Evolutionary conservation across 2,329 filamentous ascomycete species (phyloP).

Genomic region (Shiraia sp.): DNA sequence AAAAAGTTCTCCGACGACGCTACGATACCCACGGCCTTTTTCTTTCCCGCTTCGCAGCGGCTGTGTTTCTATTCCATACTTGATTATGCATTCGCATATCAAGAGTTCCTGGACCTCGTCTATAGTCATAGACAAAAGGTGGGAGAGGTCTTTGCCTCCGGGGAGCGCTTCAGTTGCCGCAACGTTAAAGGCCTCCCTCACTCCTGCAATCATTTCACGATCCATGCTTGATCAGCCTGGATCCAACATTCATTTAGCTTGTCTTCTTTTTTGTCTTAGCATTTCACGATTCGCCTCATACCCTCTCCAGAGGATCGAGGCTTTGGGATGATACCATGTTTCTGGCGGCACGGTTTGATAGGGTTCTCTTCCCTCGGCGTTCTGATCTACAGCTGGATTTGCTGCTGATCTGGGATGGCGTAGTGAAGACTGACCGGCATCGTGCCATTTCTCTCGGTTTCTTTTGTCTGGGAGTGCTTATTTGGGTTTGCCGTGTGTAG

Average conservation of each 20-base stretch:
- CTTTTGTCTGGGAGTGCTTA: conserved; percentile 2
- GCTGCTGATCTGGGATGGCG: conserved; percentile 15
- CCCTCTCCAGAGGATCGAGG: conserved; percentile 13
- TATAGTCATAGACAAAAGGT: conserved; percentile 25
- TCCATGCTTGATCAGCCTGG: conserved; percentile 7
- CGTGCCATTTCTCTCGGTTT: conserved; percentile 10
- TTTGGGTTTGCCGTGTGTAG: conserved; percentile 16
- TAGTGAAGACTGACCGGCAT: conserved; percentile 21
- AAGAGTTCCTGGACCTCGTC: conserved; percentile 27
- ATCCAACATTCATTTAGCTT: conserved; percentile 9
- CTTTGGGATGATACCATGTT: conserved; percentile 40
- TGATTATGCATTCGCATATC: conserved; percentile 31
- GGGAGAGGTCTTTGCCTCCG: conserved; percentile 8
- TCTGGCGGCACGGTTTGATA: conserved; percentile 23
- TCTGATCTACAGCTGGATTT: conserved; percentile 18
- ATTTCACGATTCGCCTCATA: conserved; percentile 14
- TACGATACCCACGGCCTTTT: conserved; percentile 43
- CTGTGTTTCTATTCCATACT: conserved; percentile 30
- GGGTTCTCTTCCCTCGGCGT: conserved; percentile 29
- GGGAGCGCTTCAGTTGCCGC: conserved; percentile 5
- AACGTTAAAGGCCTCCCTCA: conserved; percentile 9
- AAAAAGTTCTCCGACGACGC: conserved; percentile 31
- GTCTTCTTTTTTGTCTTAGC: conserved; percentile 6
- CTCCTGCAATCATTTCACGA: conserved; percentile 6
- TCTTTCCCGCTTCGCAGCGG: conserved; percentile 21